Evolutionary conservation across 768 basidiomycete genomes (phyloP), one percentile per base, ranked within the genome.

Genomic region (Boletellus emodensis): DNA sequence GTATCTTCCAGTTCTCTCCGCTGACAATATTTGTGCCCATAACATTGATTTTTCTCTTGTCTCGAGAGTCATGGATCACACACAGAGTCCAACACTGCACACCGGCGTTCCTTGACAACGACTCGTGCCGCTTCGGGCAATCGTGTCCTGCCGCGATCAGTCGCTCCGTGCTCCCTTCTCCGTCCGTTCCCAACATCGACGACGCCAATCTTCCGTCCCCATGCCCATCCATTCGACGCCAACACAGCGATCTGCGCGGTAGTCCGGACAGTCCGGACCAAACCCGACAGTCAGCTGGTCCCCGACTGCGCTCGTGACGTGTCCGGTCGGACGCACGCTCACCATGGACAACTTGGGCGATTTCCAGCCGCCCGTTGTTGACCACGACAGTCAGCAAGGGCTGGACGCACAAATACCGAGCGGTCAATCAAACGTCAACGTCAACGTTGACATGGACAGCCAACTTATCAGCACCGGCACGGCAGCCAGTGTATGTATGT

Each of bases 351-450:
- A 56, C 53, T 75, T 80, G 4, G 86, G 85, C 0, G 83, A 80
- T 57, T 73, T 80, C 84, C 83, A 84, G 0, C 83, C 84, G 0
- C n/a, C 84, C 84, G 49, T 88, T 88, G 61, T 87, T 87, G 13
- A 89, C 64, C 1, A 88, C 71, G 54, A 88, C 71, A 0, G 84
- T 87, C 22, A 87, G 63, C 70, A 85, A 87, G 1, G 85, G 86
- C 84, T 85, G 51, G 1, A 7, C 30, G 30, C 30, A 7, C 30
- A 30, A 11, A 30, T 7, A 7, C 30, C 30, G 8, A 30, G 30
- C 30, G 8, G 24, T 11, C 30, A 11, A 30, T 30, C 30, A 30
- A 11, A 7, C 6, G 10, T 30, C 4, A 30, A 7, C 30, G 30
- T 30, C 30, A 24, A 6, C n/a, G n/a, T n/a, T n/a, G n/a, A n/a